Evolutionary conservation across 192 early-diverging fungal species (phyloP).

Genomic region (Endogone sp.): DNA sequence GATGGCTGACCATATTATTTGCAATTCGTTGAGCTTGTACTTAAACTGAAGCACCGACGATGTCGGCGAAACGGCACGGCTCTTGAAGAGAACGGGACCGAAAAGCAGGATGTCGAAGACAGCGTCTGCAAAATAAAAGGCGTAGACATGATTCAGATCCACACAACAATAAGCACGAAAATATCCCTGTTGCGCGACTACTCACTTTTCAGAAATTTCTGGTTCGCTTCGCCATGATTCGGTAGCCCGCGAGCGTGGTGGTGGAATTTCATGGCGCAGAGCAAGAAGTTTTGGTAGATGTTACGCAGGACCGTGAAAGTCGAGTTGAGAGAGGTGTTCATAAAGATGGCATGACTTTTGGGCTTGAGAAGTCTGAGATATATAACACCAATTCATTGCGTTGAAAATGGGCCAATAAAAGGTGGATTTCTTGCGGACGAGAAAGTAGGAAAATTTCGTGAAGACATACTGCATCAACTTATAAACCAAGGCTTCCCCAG

Average conservation of each 20-base stretch:
- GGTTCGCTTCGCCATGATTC: not conserved
- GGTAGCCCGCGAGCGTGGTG: constrained; percentile 17
- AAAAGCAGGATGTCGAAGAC: not conserved
- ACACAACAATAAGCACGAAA: not conserved
- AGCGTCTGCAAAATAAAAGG: not conserved
- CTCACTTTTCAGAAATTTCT: not conserved
- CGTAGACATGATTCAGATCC: not conserved
- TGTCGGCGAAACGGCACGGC: not conserved
- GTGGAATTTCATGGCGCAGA: constrained; percentile 70
- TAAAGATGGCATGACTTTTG: constrained; percentile 58
- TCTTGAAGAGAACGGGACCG: not conserved
- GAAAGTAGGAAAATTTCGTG: not conserved
- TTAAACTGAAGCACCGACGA: not conserved
- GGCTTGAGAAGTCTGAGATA: constrained; percentile 53
- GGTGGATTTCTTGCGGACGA: too few species aligned
- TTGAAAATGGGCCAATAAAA: too few species aligned
- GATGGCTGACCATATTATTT: not conserved
- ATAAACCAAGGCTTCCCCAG: not conserved
- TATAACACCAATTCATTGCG: too few species aligned
- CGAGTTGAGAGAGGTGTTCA: constrained; percentile 62
- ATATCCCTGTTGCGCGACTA: too few species aligned
- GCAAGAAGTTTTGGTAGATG: constrained; percentile 70
- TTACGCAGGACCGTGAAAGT: constrained; percentile 62
- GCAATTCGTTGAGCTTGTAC: not conserved
- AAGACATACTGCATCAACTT: not conserved